These are phyloP conservation scores for Candida sp. DNA, from an alignment of 1,139 yeast species.

Conservation along the genomic window DNA sequence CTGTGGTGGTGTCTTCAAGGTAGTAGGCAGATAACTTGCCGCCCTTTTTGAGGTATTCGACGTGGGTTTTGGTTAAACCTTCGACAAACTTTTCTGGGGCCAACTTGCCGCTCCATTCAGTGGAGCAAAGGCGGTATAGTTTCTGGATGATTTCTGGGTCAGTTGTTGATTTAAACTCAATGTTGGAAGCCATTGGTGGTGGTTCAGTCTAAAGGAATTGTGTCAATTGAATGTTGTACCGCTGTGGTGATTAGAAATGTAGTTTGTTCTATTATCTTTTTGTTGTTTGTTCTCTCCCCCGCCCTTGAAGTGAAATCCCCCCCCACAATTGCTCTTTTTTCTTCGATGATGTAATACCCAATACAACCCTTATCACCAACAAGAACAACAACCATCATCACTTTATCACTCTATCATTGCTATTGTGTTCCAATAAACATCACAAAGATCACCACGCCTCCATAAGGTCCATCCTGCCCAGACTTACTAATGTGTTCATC, in stretches of 20 bases:
- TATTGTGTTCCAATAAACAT: no score
- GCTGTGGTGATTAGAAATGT: not conserved
- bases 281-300: no score
- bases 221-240: not conserved
- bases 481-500: no score
- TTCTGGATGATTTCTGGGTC: conserved; percentile 30
- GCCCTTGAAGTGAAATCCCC: no score
- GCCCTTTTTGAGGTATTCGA: conserved; percentile 17
- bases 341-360: no score
- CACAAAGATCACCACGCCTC: no score
- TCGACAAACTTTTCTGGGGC: conserved; percentile 30
- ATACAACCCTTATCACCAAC: no score
- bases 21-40: conserved; percentile 27
- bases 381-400: no score
- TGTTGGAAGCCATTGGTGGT: conserved; percentile 5
- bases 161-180: conserved; percentile 21
- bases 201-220: no score
- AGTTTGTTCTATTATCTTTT: not conserved
- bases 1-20: conserved; percentile 29
- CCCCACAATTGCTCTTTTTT: no score
- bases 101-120: conserved; percentile 33
- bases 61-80: conserved; percentile 19
- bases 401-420: no score
- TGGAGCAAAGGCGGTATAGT: conserved; percentile 29
- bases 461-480: no score